Conservation (phyloP, 441 rosid species). For the Biscutella laevigata region DNA sequence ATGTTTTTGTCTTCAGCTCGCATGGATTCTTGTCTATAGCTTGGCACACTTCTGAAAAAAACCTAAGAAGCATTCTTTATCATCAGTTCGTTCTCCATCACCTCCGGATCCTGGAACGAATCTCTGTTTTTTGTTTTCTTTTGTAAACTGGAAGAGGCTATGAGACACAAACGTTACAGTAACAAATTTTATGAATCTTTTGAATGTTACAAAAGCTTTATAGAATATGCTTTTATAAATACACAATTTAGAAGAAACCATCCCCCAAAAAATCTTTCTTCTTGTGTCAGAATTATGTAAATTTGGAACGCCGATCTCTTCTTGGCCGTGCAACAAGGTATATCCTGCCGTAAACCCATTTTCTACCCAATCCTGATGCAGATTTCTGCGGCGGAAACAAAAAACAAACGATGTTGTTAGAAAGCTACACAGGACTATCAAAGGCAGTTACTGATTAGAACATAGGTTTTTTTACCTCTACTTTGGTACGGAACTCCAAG, state of each 20-base stretch:
- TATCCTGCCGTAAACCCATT: constrained; percentile 79
- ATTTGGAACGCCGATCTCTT: constrained; percentile 34
- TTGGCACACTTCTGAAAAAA: constrained; percentile 61
- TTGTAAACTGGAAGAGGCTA: background rate
- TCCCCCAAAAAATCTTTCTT: constrained; percentile 10
- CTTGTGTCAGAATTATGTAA: constrained; percentile 23
- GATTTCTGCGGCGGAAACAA: constrained; percentile 42
- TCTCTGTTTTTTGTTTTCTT: background rate
- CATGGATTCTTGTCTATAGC: constrained; percentile 93
- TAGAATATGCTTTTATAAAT: background rate
- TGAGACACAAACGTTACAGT: constrained; percentile 10
- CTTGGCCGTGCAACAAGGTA: constrained; percentile 63
- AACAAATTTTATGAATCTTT: constrained; percentile 6
- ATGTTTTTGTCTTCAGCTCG: constrained; percentile 45
- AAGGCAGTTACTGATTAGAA: background rate
- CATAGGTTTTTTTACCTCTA: constrained; percentile 38
- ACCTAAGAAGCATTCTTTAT: background rate
- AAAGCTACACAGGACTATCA: background rate
- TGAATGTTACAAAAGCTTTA: constrained; percentile 13
- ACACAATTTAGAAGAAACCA: constrained; percentile 11
- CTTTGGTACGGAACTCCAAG: constrained; percentile 76
- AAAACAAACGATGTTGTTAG: background rate
- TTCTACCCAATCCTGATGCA: constrained; percentile 44
- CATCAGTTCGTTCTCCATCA: background rate
- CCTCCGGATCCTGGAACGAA: background rate